Percentiles rank a stretch among this genome's conserved stretches.
Evolutionary conservation across 2,329 filamentous ascomycete species (phyloP).

Genomic region (Microsporum ferrugineum): DNA sequence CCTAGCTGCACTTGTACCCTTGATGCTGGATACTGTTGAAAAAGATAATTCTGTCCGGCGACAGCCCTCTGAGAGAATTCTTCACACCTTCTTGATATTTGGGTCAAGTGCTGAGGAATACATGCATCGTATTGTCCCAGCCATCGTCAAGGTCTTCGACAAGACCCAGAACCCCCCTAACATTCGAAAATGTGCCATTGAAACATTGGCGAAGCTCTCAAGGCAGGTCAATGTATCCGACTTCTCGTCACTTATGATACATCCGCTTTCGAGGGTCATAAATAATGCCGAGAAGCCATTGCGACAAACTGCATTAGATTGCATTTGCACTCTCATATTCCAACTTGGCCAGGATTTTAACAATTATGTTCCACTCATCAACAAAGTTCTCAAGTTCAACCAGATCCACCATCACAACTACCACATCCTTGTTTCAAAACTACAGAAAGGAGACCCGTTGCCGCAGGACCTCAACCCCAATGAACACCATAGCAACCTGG

Average conservation of each 20-base stretch:
- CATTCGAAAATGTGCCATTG: constrained; percentile 78
- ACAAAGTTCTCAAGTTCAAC: constrained; percentile 67
- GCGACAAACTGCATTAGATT: constrained; percentile 77
- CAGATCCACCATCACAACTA: constrained; percentile 86
- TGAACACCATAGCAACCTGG: constrained; percentile 62
- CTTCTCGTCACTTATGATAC: constrained; percentile 91
- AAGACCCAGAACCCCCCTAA: constrained; percentile 68
- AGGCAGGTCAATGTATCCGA: constrained; percentile 95
- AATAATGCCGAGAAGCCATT: constrained; percentile 60
- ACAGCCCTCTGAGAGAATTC: constrained; percentile 74
- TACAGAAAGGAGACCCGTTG: constrained; percentile 89
- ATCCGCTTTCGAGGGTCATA: constrained; percentile 76
- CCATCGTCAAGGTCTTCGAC: constrained; percentile 89
- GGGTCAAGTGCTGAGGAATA: constrained; percentile 94
- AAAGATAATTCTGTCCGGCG: constrained; percentile 66
- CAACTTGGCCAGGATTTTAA: constrained; percentile 92
- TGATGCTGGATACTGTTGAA: constrained; percentile 90
- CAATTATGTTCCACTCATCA: constrained; percentile 86
- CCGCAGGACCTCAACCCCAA: constrained; percentile 88
- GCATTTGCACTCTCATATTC: constrained; percentile 86
- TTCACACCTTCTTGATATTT: constrained; percentile 93
- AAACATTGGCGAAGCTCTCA: constrained; percentile 87
- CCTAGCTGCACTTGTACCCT: constrained; percentile 71
- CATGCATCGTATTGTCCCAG: constrained; percentile 96
- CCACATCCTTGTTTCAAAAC: constrained; percentile 77